phyloP scores from a whole-genome alignment of 225 moss, liverwort and hornwort genomes.

The Takakia lepidozioides region DNA sequence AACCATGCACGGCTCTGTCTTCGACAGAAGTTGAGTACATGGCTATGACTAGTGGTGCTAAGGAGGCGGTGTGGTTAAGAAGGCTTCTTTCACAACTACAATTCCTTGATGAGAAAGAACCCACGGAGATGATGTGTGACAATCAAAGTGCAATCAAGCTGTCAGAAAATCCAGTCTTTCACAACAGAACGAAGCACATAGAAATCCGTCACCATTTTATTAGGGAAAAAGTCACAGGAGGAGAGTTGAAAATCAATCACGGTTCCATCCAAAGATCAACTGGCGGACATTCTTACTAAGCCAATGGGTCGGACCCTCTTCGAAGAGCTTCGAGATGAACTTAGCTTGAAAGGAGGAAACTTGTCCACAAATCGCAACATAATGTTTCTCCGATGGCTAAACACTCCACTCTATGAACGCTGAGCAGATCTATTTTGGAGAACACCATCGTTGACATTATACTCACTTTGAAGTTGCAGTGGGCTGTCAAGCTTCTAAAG shows the following conservation, averaged over 20 bases:
- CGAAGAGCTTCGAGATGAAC: not conserved
- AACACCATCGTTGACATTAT: too few species aligned
- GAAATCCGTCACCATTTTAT: constrained; percentile 7
- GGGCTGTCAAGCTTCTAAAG: too few species aligned
- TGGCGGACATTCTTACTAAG: too few species aligned
- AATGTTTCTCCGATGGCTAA: too few species aligned
- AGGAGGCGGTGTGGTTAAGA: constrained; percentile 1
- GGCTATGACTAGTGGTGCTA: not conserved
- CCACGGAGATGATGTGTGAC: not conserved
- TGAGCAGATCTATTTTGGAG: too few species aligned
- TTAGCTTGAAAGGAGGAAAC: too few species aligned
- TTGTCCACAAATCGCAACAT: too few species aligned
- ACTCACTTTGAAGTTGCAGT: too few species aligned
- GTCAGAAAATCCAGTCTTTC: constrained; percentile 2
- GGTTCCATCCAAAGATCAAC: not conserved
- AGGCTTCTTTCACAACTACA: not conserved
- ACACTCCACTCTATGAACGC: too few species aligned
- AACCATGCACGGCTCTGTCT: not conserved
- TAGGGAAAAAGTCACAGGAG: not conserved
- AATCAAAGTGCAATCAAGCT: constrained; percentile 4
- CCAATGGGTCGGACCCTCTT: not conserved
- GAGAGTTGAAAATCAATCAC: not conserved
- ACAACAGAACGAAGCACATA: constrained; percentile 5
- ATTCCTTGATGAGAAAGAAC: not conserved
- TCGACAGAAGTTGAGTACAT: constrained; percentile 2